Conservation (phyloP, 2,329 filamentous ascomycete genomes). For the Paraconiothyrium brasiliense region DNA sequence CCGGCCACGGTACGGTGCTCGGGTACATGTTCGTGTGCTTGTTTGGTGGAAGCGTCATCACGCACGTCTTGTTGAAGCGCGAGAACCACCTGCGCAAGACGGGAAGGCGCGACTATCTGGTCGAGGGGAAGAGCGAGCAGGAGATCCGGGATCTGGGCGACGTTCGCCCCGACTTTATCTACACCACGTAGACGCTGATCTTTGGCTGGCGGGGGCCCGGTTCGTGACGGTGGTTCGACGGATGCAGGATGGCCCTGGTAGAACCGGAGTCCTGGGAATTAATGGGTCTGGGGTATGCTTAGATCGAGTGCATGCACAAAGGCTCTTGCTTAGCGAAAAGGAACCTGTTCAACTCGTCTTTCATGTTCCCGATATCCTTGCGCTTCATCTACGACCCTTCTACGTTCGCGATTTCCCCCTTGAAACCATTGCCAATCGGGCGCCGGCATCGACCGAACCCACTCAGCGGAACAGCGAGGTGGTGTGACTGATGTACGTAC, state of each 20-base stretch:
- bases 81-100: conserved; percentile 74
- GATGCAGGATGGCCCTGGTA: not conserved
- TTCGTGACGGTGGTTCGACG: not conserved
- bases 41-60: conserved; percentile 74
- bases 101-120: conserved; percentile 72
- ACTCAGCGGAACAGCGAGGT: not conserved
- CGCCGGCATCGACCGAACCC: not conserved
- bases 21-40: conserved; percentile 76
- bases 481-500: not conserved
- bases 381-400: not conserved
- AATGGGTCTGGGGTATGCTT: not conserved
- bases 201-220: not conserved
- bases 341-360: not conserved
- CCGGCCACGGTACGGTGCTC: conserved; percentile 79
- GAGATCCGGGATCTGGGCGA: conserved; percentile 77
- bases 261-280: conserved; percentile 4
- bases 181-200: conserved; percentile 62
- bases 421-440: not conserved
- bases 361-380: not conserved
- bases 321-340: not conserved
- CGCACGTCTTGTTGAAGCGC: conserved; percentile 68
- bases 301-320: not conserved
- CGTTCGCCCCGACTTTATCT: conserved; percentile 73
- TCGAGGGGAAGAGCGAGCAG: conserved; percentile 70
- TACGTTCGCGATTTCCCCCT: not conserved